Base-by-base conservation (phyloP, 164 flowering plant species). In the Vitis rupestris region DNA sequence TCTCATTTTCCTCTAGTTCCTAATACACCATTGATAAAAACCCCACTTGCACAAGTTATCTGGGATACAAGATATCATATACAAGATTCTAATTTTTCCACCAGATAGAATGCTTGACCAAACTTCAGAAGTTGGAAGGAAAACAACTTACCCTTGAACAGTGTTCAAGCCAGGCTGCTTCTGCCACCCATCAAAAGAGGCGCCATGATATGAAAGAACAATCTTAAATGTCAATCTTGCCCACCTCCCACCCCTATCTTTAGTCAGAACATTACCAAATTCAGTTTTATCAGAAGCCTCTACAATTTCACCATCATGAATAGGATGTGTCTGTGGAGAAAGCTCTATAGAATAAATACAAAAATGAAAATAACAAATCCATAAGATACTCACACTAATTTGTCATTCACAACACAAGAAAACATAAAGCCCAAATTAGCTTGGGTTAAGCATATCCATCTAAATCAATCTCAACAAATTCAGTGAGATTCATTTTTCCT, bases 111-210 rank as follows among this genome's bases (percentile, higher is more conserved):
- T 16, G 31, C n/a, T 44, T n/a, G 51, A 44, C 14, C 49, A 3
- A 60, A 58, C n/a, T n/a, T 30, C n/a, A 10, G 58, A 54, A 51
- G 65, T 8, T 11, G 47, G n/a, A 14, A 29, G 13, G 8, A 44
- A 68, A 61, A 66, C 13, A 68, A 74, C 74, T 64, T 78, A 92
- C 98, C 88, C 86, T 78, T 95, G 99, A 64, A 95, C 94, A 57
- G 99, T 90, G 68, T 88, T 84, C 59, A 95, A 73, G 58, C 83
- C 90, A 61, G 98, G 99, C 81, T 95, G 99, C 78, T 82, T 95
- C 82, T 95, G 99, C 99, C 99, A 95, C 2, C 99, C 99, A 81
- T 95, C 98, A 83, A 91, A 95, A 12, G 94, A 88, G 70, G 59
- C 77, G 0, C 99, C 99, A 71, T 86, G 82, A 63, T 95, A 95